Evolutionary conservation across 2,329 filamentous ascomycete species (phyloP).

Genomic region (Furcasterigmium furcatum): DNA sequence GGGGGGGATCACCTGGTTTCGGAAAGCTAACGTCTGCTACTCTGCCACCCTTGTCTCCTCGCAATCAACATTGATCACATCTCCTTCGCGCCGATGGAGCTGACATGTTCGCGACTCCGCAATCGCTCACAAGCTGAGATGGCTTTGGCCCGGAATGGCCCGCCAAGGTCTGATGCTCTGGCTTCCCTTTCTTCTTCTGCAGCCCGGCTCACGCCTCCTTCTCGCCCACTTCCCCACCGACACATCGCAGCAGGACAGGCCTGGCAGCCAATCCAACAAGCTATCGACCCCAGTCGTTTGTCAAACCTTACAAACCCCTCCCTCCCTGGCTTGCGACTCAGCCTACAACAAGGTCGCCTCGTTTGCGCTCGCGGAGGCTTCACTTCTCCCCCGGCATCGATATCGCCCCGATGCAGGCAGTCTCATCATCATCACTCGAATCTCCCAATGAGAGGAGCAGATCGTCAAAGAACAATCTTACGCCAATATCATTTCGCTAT

Average conservation of each 20-base stretch:
- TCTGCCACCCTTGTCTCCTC: no score
- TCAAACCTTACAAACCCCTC: no score
- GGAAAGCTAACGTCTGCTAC: no score
- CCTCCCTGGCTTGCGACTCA: not conserved
- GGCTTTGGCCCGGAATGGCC: not conserved
- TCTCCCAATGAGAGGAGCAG: no score
- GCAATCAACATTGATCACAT: not conserved
- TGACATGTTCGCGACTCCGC: not conserved
- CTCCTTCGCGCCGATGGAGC: not conserved
- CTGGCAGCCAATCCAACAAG: not conserved
- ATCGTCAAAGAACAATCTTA: no score
- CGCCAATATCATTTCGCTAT: no score
- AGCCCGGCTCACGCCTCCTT: not conserved
- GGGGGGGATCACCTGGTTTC: no score
- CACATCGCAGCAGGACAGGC: not conserved
- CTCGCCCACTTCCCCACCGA: not conserved
- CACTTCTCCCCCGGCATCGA: no score
- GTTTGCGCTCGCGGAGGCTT: no score
- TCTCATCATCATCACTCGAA: no score
- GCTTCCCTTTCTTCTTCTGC: not conserved
- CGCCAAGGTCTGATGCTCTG: not conserved
- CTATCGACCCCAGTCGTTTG: conserved; percentile 1
- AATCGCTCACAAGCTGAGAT: conserved; percentile 1
- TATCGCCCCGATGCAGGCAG: no score
- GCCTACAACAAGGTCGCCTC: no score